Base-by-base conservation (phyloP, 2,329 filamentous ascomycete genomes). In the Beauveria sp. region DNA sequence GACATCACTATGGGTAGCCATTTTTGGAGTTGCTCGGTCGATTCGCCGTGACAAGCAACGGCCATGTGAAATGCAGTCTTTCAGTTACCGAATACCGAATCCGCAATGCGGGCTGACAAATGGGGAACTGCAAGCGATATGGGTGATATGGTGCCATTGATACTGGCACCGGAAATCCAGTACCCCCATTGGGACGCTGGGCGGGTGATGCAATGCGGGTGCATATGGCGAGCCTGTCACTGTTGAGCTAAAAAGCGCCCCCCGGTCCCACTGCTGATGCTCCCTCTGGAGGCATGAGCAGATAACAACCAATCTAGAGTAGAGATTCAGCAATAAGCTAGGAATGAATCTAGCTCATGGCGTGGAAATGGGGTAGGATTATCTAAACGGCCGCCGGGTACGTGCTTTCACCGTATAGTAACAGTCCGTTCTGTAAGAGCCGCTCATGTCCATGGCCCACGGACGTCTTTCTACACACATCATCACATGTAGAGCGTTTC, bases 141-240 rank as follows among this genome's bases (percentile, higher is more conserved):
- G 22, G 22, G 22, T 12, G 16, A 5, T 22, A 60, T 52, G 48
- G 40, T 34, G 38, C 26, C 40, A 60, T 60, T 34, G 57, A 42
- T 59, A 18, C 34, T 22, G 40, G 40, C 38, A 48, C 56, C 7
- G 45, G 45, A 16, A 49, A 42, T 50, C 34, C 34, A 22, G 18
- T 16, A 7, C 46, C 56, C 16, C 16, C 3, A 20, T 45, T 31
- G 48, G 24, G 24, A 38, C 5, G 56, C 24, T 28, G 22, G 40
- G 10, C 20, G 31, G 51, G 51, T 56, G 60, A 62, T 62, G 60
- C 60, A 55, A 56, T 62, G 60, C 51, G 34, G 52, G 31, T 51
- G 52, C 51, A 55, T 28, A 62, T 62, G 60, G 45, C 60, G 52
- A 62, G 52, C 43, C 26, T 45, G 12, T 50, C 51, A 20, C 45